Base-by-base conservation (phyloP, 148 eudicot species). In the Vaccinium myrtillus region DNA sequence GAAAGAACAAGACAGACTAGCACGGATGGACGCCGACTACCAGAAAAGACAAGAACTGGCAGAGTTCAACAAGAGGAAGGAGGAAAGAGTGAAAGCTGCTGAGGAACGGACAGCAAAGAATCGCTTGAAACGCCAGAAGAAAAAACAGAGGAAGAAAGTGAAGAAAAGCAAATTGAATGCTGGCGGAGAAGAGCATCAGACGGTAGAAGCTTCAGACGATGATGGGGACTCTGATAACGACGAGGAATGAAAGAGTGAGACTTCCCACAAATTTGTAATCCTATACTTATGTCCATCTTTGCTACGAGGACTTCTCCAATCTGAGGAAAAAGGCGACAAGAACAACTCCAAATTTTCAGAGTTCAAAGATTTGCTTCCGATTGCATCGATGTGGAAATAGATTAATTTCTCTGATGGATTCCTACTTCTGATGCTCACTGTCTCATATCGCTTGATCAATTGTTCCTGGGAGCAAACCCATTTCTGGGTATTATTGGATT, bases 81-180 rank as follows among this genome's bases (percentile, higher is more conserved):
- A 93, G 75, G 96, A 95, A 85, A 92, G 96, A 85, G 32, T 91
- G 85, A 95, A 91, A 92, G 98, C 94, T 51, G 91, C 95, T 2
- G 99, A 97, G 88, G 99, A 95, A 86, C 92, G 92, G 79, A 92
- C 99, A 49, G 98, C 94, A 4, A 97, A 95, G 90, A 97, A 94
- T 84, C 99, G 99, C 46, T 83, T 87, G 84, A 97, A 94, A 88
- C 98, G 99, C 21, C 99, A 92, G 81, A 94, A 97, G 90, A 94
- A 94, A 79, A 97, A 93, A 82, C 98, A 93, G 86, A 93, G 74
- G 67, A 97, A 90, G 90, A 93, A 92, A 88, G 94, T 86, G 82
- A 95, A 93, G 89, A 93, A 80, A 81, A 79, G 77, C 77, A 90
- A 93, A 81, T 13, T 77, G 78, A 85, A 80, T 77, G 80, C 87